Base-by-base conservation (phyloP, 2,329 filamentous ascomycete species). In the Penicillium decumbens region DNA sequence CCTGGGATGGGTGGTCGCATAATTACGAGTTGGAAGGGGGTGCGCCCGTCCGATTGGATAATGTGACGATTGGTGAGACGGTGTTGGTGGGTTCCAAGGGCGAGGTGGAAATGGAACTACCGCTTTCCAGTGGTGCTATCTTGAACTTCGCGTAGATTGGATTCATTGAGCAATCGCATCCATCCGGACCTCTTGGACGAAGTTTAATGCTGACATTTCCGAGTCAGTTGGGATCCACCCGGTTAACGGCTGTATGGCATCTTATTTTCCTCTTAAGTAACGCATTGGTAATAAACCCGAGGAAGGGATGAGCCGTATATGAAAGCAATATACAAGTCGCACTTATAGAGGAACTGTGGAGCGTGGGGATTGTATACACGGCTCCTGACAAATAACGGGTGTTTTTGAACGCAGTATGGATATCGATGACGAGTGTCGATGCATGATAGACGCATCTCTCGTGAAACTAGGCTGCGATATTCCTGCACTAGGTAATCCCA, bases 1-100 rank as follows among this genome's bases (percentile, higher is more conserved):
- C 80, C 0, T 85, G 77, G 69, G 80, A 84, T 63, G 82, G 81
- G 1, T 75, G 71, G 61, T 84, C 79, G 54, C 86, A 82, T 55
- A 80, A 84, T 58, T 77, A 77, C 50, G 81, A 85, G 64, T 65
- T 84, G 43, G 73, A 77, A 9, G 56, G 70, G 3, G 82, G 81
- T 0, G 68, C 63, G 61, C 79, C 81, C 2, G 78, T 82, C 29
- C 62, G 73, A 48, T 56, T 84, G 64, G 49, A 52, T 0, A 84
- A 85, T 60, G 74, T 82, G 12, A 84, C 81, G 3, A 63, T 69
- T 3, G 77, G 73, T 0, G 78, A 82, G 68, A 72, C 25, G 23
- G 63, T 73, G 0, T 28, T 41, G 6, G 55, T 61, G 25, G 64
- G 71, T 4, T 53, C 54, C 2, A 61, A 67, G 15, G 78, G 76